phyloP scores from a whole-genome alignment of 345 rosid genomes.

The Ailanthus altissimus region DNA sequence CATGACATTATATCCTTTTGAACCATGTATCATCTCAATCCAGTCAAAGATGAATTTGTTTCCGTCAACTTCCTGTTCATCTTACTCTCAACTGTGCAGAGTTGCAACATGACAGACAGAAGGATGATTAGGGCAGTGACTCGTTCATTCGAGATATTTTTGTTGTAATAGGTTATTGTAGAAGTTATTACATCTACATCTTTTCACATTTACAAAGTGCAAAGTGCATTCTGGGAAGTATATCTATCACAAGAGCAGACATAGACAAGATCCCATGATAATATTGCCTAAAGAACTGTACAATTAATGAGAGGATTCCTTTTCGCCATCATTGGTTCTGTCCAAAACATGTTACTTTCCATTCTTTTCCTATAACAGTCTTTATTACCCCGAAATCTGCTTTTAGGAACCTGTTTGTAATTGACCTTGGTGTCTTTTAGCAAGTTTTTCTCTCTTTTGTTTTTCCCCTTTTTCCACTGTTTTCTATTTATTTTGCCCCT shows the following conservation, averaged over 20 bases:
- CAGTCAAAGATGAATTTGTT: background rate
- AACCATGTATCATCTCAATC: background rate
- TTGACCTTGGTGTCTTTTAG: background rate
- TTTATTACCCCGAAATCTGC: background rate
- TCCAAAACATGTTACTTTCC: background rate
- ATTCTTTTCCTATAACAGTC: background rate
- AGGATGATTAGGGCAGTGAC: background rate
- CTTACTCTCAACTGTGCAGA: background rate
- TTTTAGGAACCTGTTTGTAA: background rate
- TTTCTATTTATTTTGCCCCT: background rate
- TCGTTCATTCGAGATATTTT: background rate
- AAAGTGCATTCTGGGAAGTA: background rate
- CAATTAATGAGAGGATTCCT: background rate
- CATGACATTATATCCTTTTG: background rate
- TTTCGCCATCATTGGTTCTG: background rate
- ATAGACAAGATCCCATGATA: too few relatives aligned
- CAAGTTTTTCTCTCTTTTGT: background rate
- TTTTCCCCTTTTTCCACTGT: background rate
- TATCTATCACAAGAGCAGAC: background rate
- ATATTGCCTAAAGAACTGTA: background rate
- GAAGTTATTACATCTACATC: background rate
- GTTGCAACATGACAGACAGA: background rate
- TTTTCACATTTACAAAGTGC: background rate
- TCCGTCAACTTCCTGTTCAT: background rate
- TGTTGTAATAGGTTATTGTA: background rate